Evolutionary conservation across 2,329 filamentous ascomycete species (phyloP).

Genomic region (Fusarium dimerum): DNA sequence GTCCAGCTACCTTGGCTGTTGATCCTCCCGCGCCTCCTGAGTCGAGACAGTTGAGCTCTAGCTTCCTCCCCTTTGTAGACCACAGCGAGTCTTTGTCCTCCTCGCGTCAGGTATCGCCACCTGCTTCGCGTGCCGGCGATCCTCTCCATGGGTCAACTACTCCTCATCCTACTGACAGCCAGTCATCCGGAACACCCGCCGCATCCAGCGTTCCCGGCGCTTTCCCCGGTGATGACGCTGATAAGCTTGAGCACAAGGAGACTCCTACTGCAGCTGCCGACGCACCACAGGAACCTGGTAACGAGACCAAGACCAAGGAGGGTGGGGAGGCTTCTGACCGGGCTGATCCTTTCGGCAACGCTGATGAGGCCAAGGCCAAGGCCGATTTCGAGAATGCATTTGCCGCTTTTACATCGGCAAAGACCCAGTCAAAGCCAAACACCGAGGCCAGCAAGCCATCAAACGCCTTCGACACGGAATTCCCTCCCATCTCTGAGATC

Average conservation of each 20-base stretch:
- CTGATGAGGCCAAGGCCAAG: conserved; percentile 64
- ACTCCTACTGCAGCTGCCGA: conserved; percentile 36
- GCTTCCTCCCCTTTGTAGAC: conserved; percentile 70
- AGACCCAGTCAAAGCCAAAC: conserved; percentile 45
- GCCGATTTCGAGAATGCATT: conserved; percentile 86
- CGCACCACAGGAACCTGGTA: conserved; percentile 14
- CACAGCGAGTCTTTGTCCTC: conserved; percentile 71
- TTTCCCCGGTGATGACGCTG: conserved; percentile 40
- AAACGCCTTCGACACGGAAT: conserved; percentile 70
- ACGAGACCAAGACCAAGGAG: conserved; percentile 12
- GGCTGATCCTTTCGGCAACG: conserved; percentile 53
- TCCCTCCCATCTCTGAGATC: conserved; percentile 89
- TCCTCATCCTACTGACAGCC: conserved; percentile 28
- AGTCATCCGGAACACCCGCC: conserved; percentile 12
- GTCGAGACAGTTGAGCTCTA: conserved; percentile 76
- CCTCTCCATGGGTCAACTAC: conserved; percentile 34
- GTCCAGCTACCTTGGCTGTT: conserved; percentile 56
- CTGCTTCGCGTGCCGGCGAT: conserved; percentile 59
- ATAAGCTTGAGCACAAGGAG: conserved; percentile 33
- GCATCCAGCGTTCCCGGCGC: conserved; percentile 29
- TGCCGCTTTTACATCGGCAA: conserved; percentile 66
- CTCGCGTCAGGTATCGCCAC: conserved; percentile 76
- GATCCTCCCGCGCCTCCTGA: conserved; percentile 67
- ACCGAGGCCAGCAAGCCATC: conserved; percentile 47
- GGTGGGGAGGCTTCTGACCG: conserved; percentile 15